These are phyloP conservation scores for Metarhizium anisopliae DNA, from an alignment of 2,329 filamentous ascomycete genomes.

Conservation along the genomic window DNA sequence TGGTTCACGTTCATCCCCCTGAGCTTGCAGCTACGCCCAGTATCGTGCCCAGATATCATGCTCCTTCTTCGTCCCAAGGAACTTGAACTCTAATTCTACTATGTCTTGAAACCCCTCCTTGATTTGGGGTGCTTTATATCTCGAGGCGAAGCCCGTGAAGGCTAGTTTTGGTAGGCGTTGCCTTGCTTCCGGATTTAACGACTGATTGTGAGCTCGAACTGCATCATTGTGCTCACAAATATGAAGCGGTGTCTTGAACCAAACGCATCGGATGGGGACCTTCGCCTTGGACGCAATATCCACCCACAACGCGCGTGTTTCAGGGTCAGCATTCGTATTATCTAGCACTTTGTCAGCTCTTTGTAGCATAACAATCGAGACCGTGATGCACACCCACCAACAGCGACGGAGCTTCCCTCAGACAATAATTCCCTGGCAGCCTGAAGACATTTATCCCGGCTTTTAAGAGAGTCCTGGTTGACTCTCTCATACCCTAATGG, in stretches of 20 bases:
- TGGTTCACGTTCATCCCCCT: background rate
- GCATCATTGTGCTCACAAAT: conserved; percentile 81
- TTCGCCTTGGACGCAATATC: conserved; percentile 59
- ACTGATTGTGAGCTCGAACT: conserved; percentile 60
- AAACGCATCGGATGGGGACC: conserved; percentile 75
- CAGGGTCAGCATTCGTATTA: conserved; percentile 85
- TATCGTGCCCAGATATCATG: conserved; percentile 66
- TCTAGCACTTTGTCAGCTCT: conserved; percentile 42
- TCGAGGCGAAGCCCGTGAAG: conserved; percentile 64
- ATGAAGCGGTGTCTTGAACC: conserved; percentile 64
- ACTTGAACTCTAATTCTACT: conserved; percentile 64
- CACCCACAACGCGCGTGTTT: conserved; percentile 72
- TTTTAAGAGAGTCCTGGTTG: conserved; percentile 85
- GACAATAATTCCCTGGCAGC: conserved; percentile 57
- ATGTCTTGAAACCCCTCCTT: conserved; percentile 83
- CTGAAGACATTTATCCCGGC: conserved; percentile 61
- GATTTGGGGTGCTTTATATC: conserved; percentile 62
- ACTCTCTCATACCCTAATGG: conserved; percentile 74
- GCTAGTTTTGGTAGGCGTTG: conserved; percentile 67
- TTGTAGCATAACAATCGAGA: conserved; percentile 7
- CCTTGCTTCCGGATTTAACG: conserved; percentile 78
- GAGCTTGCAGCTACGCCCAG: conserved; percentile 48
- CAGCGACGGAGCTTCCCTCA: conserved; percentile 59
- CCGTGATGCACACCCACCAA: conserved; percentile 50
- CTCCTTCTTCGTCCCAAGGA: conserved; percentile 60